A percentile compares a stretch with the other conserved stretches of the same genome.
These are phyloP conservation scores for Yarrowia sp. DNA, from an alignment of 805 yeast genomes.

Conservation along the genomic window DNA sequence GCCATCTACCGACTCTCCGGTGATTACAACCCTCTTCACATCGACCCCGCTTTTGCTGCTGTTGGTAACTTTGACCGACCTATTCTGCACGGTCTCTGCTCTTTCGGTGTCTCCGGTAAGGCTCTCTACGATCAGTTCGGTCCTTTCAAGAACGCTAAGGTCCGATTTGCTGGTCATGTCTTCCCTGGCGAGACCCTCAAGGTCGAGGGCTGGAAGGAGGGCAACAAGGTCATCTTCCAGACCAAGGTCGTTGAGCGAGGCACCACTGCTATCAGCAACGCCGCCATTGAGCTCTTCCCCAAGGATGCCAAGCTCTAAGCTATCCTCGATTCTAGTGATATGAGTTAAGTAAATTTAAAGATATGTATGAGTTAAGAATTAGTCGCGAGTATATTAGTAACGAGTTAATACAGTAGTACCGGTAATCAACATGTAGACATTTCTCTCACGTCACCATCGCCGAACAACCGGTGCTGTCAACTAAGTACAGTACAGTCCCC, in stretches of 20 bases:
- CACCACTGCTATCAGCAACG: slow-evolving; percentile 76
- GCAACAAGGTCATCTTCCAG: slow-evolving; percentile 71
- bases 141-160: slow-evolving; percentile 77
- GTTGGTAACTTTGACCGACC: slow-evolving; percentile 84
- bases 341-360: slow-evolving; percentile 6
- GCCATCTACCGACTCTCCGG: slow-evolving; percentile 89
- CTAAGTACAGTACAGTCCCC: no score
- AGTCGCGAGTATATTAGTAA: background rate
- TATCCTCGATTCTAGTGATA: background rate
- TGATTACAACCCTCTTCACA: slow-evolving; percentile 92
- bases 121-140: slow-evolving; percentile 78
- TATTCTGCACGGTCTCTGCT: slow-evolving; percentile 88
- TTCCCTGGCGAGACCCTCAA: slow-evolving; percentile 90
- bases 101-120: slow-evolving; percentile 79
- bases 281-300: slow-evolving; percentile 65
- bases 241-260: slow-evolving; percentile 76
- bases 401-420: background rate
- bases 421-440: background rate
- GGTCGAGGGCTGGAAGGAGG: slow-evolving; percentile 81
- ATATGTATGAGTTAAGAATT: background rate
- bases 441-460: no score
- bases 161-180: slow-evolving; percentile 84
- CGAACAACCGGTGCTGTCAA: no score
- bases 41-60: slow-evolving; percentile 86
- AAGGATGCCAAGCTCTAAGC: slow-evolving; percentile 28